A percentile compares a stretch with the other conserved stretches of the same genome.
These are phyloP conservation scores for Cornus kousa DNA, from an alignment of 148 eudicot genomes.

Conservation along the genomic window DNA sequence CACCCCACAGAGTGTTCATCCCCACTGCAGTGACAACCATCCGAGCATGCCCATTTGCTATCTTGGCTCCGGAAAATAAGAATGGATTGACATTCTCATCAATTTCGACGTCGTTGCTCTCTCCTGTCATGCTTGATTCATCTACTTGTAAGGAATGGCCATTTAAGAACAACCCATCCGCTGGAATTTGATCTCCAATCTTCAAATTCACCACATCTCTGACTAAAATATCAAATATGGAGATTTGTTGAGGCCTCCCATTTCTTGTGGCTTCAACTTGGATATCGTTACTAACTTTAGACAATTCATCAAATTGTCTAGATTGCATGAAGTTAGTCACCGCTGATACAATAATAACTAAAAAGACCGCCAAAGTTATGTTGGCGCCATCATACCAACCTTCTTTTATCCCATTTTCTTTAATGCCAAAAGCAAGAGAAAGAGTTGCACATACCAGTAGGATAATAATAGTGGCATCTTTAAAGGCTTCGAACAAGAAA, in stretches of 20 bases:
- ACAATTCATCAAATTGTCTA: not conserved
- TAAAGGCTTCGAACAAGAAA: no score
- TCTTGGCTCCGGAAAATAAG: slow-evolving; percentile 6
- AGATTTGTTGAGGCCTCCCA: not conserved
- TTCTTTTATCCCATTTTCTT: not conserved
- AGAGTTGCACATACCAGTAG: not conserved
- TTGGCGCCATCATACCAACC: not conserved
- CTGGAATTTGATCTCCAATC: slow-evolving; percentile 3
- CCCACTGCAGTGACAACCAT: not conserved
- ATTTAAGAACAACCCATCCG: not conserved
- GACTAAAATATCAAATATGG: not conserved
- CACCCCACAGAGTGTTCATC: slow-evolving; percentile 1
- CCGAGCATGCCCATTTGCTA: not conserved
- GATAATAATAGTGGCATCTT: not conserved
- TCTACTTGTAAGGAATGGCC: not conserved
- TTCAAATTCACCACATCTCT: slow-evolving; percentile 1
- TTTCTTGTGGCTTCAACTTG: not conserved
- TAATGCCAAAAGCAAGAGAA: not conserved
- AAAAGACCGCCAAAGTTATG: not conserved
- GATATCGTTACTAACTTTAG: not conserved
- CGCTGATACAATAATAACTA: not conserved
- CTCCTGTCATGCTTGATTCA: slow-evolving; percentile 3
- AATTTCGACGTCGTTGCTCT: not conserved
- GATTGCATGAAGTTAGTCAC: not conserved
- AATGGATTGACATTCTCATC: not conserved